Evolutionary conservation across 1,284 basidiomycete genomes (phyloP).

Genomic region (Cystobasidium pallidum): DNA sequence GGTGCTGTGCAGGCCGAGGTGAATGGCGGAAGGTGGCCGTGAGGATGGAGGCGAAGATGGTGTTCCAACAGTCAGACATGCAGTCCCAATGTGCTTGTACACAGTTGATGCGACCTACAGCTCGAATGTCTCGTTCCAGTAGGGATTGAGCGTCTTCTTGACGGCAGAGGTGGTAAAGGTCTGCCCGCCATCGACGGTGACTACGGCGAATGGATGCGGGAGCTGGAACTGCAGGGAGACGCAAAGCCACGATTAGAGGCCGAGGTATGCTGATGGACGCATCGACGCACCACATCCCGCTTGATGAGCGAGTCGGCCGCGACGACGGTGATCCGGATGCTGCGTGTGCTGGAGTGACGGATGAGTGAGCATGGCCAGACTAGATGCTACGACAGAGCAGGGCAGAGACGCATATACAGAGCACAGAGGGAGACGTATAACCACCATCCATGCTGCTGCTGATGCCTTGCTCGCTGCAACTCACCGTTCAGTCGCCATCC

Average conservation of each 20-base stretch:
- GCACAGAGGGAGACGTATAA: neutral
- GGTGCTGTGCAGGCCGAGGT: constrained; percentile 61
- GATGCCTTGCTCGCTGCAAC: neutral
- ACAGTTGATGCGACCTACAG: constrained; percentile 61
- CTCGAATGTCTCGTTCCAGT: constrained; percentile 93
- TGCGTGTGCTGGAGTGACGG: constrained; percentile 32
- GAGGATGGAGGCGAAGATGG: neutral
- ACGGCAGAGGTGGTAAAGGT: constrained; percentile 88
- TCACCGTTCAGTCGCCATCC: constrained; percentile 4
- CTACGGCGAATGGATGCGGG: constrained; percentile 91
- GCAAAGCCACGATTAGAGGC: constrained; percentile 41
- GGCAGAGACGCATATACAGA: neutral
- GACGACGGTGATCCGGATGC: constrained; percentile 59
- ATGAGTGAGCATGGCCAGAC: neutral
- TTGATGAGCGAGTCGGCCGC: constrained; percentile 86
- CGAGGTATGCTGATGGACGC: neutral
- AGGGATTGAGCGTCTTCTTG: constrained; percentile 81
- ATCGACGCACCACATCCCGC: constrained; percentile 67
- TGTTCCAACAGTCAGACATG: neutral
- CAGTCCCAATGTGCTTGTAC: neutral
- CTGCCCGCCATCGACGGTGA: constrained; percentile 91
- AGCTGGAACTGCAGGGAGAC: constrained; percentile 66
- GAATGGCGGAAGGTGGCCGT: neutral
- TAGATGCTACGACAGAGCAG: too few species aligned
- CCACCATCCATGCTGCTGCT: neutral